Evolutionary conservation across 169 alveolate genomes (phyloP).

Genomic region (Plasmodium knowlesi): DNA sequence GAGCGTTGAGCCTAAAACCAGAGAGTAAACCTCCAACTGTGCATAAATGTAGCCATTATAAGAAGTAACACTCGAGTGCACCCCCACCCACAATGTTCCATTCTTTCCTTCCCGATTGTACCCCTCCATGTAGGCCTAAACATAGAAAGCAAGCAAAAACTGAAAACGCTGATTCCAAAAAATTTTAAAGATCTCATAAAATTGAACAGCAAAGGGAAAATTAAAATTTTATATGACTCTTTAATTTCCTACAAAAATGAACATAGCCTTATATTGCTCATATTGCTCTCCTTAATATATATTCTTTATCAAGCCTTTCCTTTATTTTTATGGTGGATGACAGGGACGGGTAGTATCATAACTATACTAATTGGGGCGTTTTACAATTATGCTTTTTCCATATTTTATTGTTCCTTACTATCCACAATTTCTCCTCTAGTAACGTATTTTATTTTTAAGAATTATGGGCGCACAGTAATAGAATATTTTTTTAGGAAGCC

Average conservation of each 20-base stretch:
- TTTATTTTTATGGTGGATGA: constrained; percentile 75
- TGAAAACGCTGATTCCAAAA: constrained; percentile 41
- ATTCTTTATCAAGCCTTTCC: constrained; percentile 68
- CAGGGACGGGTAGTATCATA: constrained; percentile 68
- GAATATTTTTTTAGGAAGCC: constrained; percentile 49
- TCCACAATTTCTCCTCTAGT: constrained; percentile 49
- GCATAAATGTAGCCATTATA: not conserved
- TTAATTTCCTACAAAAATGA: constrained; percentile 65
- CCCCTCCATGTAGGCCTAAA: constrained; percentile 13
- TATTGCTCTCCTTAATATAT: constrained; percentile 51
- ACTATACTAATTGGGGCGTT: constrained; percentile 70
- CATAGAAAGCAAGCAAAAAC: constrained; percentile 42
- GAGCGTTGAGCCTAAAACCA: not conserved
- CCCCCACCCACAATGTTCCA: not conserved
- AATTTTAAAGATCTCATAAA: constrained; percentile 45
- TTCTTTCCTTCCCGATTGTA: not conserved
- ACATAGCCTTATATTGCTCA: constrained; percentile 40
- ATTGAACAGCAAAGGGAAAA: constrained; percentile 16
- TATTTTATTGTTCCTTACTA: constrained; percentile 53
- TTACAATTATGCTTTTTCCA: constrained; percentile 61
- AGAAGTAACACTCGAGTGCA: not conserved
- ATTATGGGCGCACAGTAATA: constrained; percentile 44
- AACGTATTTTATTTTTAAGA: constrained; percentile 28
- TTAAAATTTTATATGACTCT: constrained; percentile 54
- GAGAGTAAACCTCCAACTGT: not conserved